Base-by-base conservation (phyloP, 1,284 basidiomycete genomes). In the Apiotrichum sp. region DNA sequence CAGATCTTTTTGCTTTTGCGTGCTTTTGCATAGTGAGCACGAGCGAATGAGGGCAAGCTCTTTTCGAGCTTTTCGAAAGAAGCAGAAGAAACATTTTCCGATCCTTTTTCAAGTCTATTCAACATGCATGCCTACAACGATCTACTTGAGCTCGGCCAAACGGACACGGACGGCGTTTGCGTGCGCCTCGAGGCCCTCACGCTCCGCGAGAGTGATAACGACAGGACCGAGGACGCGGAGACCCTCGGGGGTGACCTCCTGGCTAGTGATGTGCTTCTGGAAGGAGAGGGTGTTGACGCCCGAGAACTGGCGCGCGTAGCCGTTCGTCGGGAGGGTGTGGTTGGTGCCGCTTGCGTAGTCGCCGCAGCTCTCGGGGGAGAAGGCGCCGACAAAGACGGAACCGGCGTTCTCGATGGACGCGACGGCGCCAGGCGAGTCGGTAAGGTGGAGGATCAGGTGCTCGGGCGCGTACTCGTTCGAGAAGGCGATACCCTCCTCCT, bases 331-430 rank as follows among this genome's bases (percentile, higher is more conserved):
- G 36, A 93, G 81, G 0, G 95, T 97, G 80, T 99, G 96, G 77
- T 99, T 99, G 8, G 96, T 98, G 29, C 96, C 96, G 0, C 90
- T 93, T 3, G 96, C 96, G 69, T 98, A 98, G 75, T 99, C 96
- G 38, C 96, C 96, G 74, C 93, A 98, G 65, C 11, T 71, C 80
- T 53, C 96, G 2, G 96, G 93, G 1, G 91, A 89, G 74, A 85
- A 96, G 6, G 89, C 82, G 3, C 96, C 96, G 40, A 99, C 89
- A 69, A 99, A 99, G 39, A 98, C 87, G 64, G 89, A 93, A 13
- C 96, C 96, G 1, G 96, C 93, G 68, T 97, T 97, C 61, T 91
- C 81, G 31, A 98, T 84, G 22, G 74, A 72, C 13, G 80, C 76
- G 7, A 98, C 83, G 53, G 81, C 81, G 22, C 81, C 80, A 5